phyloP scores from a whole-genome alignment of 352 stramenopile species.

The Globisporangium acanthophoron region DNA sequence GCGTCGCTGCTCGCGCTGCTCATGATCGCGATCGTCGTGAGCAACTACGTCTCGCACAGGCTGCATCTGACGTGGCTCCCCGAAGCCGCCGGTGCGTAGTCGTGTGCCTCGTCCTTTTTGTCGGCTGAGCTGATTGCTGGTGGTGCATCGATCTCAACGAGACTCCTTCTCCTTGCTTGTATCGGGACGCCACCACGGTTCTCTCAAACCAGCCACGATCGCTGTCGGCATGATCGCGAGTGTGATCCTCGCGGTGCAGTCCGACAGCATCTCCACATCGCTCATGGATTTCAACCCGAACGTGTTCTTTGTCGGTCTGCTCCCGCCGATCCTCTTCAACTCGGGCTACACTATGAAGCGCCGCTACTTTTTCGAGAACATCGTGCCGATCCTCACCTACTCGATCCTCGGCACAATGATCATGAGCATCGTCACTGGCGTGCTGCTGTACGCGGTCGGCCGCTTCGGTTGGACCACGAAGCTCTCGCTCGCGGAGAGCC shows the following conservation, averaged over 20 bases:
- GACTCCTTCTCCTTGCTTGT: not conserved
- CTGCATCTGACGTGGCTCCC: conserved; percentile 72
- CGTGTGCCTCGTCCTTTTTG: not conserved
- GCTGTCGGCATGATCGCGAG: conserved; percentile 51
- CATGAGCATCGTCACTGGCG: conserved; percentile 82
- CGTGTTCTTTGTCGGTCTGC: conserved; percentile 91
- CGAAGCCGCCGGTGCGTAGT: conserved; percentile 41
- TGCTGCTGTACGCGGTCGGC: conserved; percentile 67
- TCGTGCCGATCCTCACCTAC: conserved; percentile 87
- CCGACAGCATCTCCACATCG: conserved; percentile 58
- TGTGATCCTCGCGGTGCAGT: conserved; percentile 55
- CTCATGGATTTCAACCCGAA: conserved; percentile 88
- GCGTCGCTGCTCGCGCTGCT: conserved; percentile 65
- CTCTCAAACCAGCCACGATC: conserved; percentile 35
- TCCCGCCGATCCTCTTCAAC: conserved; percentile 95
- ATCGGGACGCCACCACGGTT: no score
- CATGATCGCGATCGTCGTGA: conserved; percentile 73
- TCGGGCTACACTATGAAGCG: conserved; percentile 90
- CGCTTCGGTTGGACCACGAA: conserved; percentile 61
- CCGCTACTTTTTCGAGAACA: conserved; percentile 91
- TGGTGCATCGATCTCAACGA: not conserved
- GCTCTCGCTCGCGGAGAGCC: conserved; percentile 82
- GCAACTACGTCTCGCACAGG: conserved; percentile 75
- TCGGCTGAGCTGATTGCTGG: not conserved
- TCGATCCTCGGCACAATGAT: conserved; percentile 89